Percentiles rank a stretch among this genome's conserved stretches.
Conservation (phyloP, 192 early-diverging fungal species). For the Coemansia sp. region DNA sequence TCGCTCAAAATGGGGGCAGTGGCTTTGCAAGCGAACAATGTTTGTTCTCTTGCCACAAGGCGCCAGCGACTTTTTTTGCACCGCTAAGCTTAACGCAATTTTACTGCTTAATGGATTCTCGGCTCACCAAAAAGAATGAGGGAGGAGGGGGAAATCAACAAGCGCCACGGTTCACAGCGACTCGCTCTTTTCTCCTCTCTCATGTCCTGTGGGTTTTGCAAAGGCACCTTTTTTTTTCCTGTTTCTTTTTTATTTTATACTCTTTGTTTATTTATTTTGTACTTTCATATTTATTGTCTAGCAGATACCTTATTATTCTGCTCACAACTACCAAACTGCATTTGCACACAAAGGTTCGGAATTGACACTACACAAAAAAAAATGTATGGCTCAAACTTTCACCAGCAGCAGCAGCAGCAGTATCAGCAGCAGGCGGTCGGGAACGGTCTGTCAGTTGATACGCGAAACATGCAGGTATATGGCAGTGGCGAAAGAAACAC, state of each 20-base stretch:
- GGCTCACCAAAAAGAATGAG: neutral
- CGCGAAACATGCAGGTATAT: conserved; percentile 16
- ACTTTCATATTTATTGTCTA: neutral
- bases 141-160: conserved; percentile 3
- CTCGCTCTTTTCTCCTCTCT: neutral
- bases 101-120: neutral
- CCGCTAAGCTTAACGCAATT: neutral
- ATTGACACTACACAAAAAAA: neutral
- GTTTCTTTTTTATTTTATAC: neutral
- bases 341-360: neutral
- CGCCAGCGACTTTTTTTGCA: neutral
- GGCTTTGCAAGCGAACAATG: neutral
- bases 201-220: neutral
- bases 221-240: neutral
- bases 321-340: neutral
- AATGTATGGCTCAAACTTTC: conserved; percentile 6
- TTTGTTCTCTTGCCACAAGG: neutral
- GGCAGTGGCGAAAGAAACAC: neutral
- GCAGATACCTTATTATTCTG: conserved; percentile 9
- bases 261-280: neutral
- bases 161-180: neutral
- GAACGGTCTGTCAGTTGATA: conserved; percentile 30
- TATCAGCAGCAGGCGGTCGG: conserved; percentile 7
- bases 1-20: conserved; percentile 6
- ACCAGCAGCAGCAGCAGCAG: conserved; percentile 11